Evolutionary conservation across 208 protist genomes (phyloP).

Genomic region (Trypanosoma theileri): DNA sequence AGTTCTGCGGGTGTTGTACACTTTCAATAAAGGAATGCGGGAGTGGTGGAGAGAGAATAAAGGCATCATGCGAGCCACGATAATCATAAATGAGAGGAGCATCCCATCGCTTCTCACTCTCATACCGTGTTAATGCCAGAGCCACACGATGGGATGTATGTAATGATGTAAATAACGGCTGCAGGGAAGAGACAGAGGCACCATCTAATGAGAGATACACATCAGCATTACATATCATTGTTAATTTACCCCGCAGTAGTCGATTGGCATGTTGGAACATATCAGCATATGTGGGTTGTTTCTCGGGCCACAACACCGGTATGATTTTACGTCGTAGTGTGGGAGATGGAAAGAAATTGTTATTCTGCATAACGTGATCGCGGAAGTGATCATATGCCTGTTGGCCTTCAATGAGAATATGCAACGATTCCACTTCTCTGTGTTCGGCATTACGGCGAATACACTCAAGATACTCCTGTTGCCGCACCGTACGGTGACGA

Average conservation of each 20-base stretch:
- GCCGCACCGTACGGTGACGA: conserved; percentile 34
- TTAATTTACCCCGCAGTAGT: conserved; percentile 42
- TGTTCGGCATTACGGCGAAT: conserved; percentile 50
- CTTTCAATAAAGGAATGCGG: conserved; percentile 37
- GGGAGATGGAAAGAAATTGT: conserved; percentile 4
- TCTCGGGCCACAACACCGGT: conserved; percentile 38
- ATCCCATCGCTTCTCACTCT: conserved; percentile 50
- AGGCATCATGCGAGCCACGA: conserved; percentile 87
- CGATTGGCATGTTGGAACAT: conserved; percentile 74
- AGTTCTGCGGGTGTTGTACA: conserved; percentile 79
- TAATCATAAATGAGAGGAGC: conserved; percentile 78
- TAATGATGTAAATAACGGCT: too few species aligned
- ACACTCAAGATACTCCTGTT: conserved; percentile 75
- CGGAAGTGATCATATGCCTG: conserved; percentile 60
- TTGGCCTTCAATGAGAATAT: conserved; percentile 65
- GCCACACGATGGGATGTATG: conserved; percentile 20
- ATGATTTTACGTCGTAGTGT: conserved; percentile 39
- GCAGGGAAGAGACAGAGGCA: conserved; percentile 28
- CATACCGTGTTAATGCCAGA: conserved; percentile 76
- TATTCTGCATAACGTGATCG: conserved; percentile 32
- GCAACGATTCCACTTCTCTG: conserved; percentile 46
- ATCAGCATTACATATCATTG: conserved; percentile 88
- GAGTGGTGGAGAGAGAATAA: conserved; percentile 64
- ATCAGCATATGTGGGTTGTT: conserved; percentile 67
- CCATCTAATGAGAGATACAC: conserved; percentile 53